These are phyloP conservation scores for Pythium rhizo-oryzae DNA, from an alignment of 352 stramenopile species.

Conservation along the genomic window DNA sequence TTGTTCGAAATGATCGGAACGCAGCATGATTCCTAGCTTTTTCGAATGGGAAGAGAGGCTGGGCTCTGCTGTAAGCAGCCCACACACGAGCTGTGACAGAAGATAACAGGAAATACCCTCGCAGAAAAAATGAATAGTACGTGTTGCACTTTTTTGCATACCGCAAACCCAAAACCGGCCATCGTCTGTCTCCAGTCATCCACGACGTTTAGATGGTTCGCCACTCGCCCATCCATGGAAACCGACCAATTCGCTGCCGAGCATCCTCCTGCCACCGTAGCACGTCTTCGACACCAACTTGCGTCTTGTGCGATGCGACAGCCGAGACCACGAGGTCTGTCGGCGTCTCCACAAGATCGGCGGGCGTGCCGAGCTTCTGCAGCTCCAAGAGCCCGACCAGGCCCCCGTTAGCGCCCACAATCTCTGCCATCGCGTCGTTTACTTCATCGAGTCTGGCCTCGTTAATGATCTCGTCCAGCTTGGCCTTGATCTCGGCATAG, in stretches of 20 bases:
- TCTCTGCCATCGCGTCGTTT: conserved; percentile 78
- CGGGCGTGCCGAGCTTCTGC: conserved; percentile 80
- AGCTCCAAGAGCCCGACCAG: conserved; percentile 63
- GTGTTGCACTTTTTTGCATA: conserved; percentile 17
- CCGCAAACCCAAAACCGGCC: not conserved
- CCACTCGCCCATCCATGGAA: conserved; percentile 79
- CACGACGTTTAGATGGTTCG: conserved; percentile 56
- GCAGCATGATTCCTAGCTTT: conserved; percentile 5
- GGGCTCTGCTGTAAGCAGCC: not conserved
- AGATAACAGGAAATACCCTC: conserved; percentile 12
- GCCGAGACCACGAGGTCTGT: conserved; percentile 66
- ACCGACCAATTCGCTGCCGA: conserved; percentile 38
- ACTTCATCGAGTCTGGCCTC: conserved; percentile 78
- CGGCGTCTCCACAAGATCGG: conserved; percentile 72
- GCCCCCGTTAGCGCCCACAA: conserved; percentile 44
- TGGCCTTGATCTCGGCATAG: conserved; percentile 40
- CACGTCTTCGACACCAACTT: conserved; percentile 40
- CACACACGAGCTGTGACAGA: conserved; percentile 2
- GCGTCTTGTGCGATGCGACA: conserved; percentile 14
- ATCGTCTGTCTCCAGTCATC: not conserved
- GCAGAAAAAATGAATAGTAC: conserved; percentile 22
- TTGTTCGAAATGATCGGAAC: conserved; percentile 11
- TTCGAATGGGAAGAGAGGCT: conserved; percentile 25
- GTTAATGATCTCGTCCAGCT: conserved; percentile 62
- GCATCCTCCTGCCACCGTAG: conserved; percentile 54